phyloP scores from a whole-genome alignment of 257 asterid genomes.

The Jasminum sambac region DNA sequence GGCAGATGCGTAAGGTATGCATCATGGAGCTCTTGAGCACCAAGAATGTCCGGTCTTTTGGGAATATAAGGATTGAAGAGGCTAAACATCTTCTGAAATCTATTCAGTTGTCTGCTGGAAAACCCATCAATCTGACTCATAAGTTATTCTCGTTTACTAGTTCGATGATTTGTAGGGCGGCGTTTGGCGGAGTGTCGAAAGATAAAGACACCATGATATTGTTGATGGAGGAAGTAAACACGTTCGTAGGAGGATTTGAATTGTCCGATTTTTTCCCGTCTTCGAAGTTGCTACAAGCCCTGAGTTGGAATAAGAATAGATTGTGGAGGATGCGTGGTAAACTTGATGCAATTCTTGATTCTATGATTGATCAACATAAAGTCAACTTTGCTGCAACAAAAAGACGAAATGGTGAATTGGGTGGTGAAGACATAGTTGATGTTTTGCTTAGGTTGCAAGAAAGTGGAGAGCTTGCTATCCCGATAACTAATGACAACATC shows the following conservation, averaged over 20 bases:
- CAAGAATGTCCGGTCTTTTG: constrained; percentile 19
- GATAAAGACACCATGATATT: not conserved
- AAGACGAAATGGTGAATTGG: too few species aligned
- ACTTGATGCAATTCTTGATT: too few species aligned
- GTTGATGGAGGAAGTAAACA: constrained; percentile 1
- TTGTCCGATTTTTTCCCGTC: not conserved
- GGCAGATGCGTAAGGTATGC: not conserved
- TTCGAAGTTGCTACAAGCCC: not conserved
- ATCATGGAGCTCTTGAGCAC: constrained; percentile 24
- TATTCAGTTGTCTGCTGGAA: not conserved
- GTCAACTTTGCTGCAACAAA: too few species aligned
- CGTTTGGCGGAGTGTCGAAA: not conserved
- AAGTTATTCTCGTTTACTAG: not conserved
- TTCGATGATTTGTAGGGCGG: constrained; percentile 7
- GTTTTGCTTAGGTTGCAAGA: not conserved
- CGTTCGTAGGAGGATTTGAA: not conserved
- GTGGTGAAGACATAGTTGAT: too few species aligned
- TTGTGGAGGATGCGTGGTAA: too few species aligned
- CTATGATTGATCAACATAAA: too few species aligned
- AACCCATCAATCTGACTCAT: not conserved
- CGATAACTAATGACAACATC: not conserved
- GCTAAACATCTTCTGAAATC: not conserved
- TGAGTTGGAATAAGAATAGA: too few species aligned
- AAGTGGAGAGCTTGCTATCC: not conserved
- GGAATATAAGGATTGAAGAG: constrained; percentile 13